Evolutionary conservation across 164 flowering plant species (phyloP), one percentile per base, ranked within the genome.

Genomic region (Taxillus chinensis): DNA sequence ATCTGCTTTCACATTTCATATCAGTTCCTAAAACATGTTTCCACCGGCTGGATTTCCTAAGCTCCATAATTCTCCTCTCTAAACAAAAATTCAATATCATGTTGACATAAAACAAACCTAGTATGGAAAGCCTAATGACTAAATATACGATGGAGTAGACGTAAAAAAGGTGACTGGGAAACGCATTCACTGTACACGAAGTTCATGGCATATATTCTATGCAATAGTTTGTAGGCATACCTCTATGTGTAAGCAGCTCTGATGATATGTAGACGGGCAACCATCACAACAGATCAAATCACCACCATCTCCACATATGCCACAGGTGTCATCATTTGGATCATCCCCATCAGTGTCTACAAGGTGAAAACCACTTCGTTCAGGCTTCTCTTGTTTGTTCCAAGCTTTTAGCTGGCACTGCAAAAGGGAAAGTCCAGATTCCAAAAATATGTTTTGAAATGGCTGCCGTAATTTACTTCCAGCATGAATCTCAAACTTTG

Each of bases 291-390:
- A 95, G 56, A 95, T 89, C 77, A 91, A 74, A 70, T 89, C 87
- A 55, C 99, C 99, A 53, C 99, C 99, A 86, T 95, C 99, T 55
- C 92, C 97, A 73, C 99, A 95, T 14, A 86, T 70, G 60, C 90
- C 91, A 80, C 99, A 95, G 48, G 99, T 89, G 72, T 95, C 99
- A 77, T 95, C 99, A 81, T 95, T 83, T n/a, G 95, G 95, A 71
- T 91, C 99, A 75, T 83, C 90, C 53, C 86, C 87, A 68, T 80
- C 82, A 55, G 66, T 67, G 55, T 83, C 77, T 46, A 95, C 70
- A 46, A 64, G 55, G 58, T 78, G 77, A 68, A 87, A 86, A 51
- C 83, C 85, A 54, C 65, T 51, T 41, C 66, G 71, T 48, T 72
- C 74, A 67, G 82, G 73, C 46, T 82, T 79, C 59, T 79, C 81